These are phyloP conservation scores for Daldinia childiae DNA, from an alignment of 495 filamentous ascomycete genomes.

Conservation along the genomic window DNA sequence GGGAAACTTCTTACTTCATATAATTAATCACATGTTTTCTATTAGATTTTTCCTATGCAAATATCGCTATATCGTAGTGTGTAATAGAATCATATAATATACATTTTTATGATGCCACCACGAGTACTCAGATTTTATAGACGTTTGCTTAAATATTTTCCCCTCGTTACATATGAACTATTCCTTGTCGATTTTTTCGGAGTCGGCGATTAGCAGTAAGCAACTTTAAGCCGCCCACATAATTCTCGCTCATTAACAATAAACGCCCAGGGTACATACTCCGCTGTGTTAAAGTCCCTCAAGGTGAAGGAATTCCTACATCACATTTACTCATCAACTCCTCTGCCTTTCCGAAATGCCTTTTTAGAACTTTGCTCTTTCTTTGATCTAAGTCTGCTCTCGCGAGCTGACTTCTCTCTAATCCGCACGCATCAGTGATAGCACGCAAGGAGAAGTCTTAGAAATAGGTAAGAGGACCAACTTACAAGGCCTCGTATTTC, in stretches of 20 bases:
- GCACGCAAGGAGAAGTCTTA: not conserved
- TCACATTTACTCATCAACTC: constrained; percentile 17
- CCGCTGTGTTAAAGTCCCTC: not conserved
- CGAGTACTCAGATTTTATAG: too few relatives aligned
- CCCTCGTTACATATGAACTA: not conserved
- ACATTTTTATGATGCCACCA: too few relatives aligned
- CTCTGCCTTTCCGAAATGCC: constrained; percentile 64
- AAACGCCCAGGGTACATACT: too few relatives aligned
- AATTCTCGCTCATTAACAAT: too few relatives aligned
- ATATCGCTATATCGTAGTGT: too few relatives aligned
- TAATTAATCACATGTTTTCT: too few relatives aligned
- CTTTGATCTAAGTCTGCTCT: constrained; percentile 75
- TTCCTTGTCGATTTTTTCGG: not conserved
- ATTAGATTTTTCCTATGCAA: too few relatives aligned
- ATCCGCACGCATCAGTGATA: constrained; percentile 4
- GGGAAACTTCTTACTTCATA: not conserved
- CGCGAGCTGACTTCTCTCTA: constrained; percentile 77
- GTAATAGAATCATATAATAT: too few relatives aligned
- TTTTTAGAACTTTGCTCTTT: constrained; percentile 87
- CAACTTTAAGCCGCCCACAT: too few relatives aligned
- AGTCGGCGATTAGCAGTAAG: too few relatives aligned
- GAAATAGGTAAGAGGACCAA: constrained; percentile 7
- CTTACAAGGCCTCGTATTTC: constrained; percentile 55
- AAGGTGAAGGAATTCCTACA: not conserved
- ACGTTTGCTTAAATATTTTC: too few relatives aligned